Evolutionary conservation across 306 rosid genomes (phyloP).

Genomic region (Quercus wislizeni): DNA sequence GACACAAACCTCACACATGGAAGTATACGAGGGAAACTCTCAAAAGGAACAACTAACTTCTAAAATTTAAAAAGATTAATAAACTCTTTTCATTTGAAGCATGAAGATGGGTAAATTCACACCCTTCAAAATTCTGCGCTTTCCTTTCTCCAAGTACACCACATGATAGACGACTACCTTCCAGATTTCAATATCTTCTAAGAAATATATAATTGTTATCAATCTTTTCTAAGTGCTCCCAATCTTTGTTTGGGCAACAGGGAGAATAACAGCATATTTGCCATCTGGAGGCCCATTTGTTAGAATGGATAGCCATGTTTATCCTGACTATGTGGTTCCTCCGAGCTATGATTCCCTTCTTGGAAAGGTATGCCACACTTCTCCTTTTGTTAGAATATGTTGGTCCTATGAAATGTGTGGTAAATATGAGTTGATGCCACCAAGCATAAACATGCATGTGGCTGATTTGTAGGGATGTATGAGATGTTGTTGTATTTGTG

Average conservation of each 20-base stretch:
- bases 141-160: too few relatives aligned
- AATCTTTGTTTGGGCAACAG: slow-evolving; percentile 46
- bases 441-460: background rate
- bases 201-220: background rate
- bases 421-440: background rate
- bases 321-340: slow-evolving; percentile 97
- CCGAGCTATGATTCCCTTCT: slow-evolving; percentile 98
- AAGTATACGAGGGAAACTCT: too few relatives aligned
- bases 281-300: slow-evolving; percentile 99
- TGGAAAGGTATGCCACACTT: slow-evolving; percentile 58
- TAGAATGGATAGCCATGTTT: slow-evolving; percentile 97
- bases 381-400: background rate
- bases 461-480: background rate
- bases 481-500: background rate
- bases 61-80: too few relatives aligned
- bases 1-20: too few relatives aligned
- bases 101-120: too few relatives aligned
- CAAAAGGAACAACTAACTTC: too few relatives aligned
- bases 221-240: background rate
- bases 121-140: too few relatives aligned
- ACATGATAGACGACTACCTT: too few relatives aligned
- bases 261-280: slow-evolving; percentile 92
- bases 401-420: slow-evolving; percentile 2
- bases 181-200: background rate
- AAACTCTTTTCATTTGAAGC: too few relatives aligned